phyloP scores from a whole-genome alignment of 2,329 filamentous ascomycete genomes.

The Penicillium hesseltinei region DNA sequence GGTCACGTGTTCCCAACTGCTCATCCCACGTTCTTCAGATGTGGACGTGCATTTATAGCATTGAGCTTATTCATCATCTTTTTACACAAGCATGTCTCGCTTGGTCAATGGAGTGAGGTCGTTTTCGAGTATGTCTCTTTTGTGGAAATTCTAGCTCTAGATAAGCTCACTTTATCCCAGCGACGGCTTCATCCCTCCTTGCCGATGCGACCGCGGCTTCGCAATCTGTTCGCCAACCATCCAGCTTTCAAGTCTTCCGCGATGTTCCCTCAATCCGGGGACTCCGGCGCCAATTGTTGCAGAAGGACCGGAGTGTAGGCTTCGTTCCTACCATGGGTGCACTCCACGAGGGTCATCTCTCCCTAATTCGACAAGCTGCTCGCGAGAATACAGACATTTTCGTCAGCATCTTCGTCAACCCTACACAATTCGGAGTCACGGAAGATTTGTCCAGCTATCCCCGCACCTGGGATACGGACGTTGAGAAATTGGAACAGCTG shows the following conservation, averaged over 20 bases:
- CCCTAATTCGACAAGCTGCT: constrained; percentile 79
- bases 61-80: not conserved
- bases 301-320: constrained; percentile 70
- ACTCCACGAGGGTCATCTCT: constrained; percentile 86
- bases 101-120: constrained; percentile 26
- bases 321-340: constrained; percentile 98
- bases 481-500: constrained; percentile 63
- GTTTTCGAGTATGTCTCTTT: constrained; percentile 29
- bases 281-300: constrained; percentile 65
- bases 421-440: constrained; percentile 85
- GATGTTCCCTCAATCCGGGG: constrained; percentile 68
- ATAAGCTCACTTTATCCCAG: constrained; percentile 18
- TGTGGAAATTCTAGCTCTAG: not conserved
- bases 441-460: constrained; percentile 91
- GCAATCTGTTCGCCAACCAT: constrained; percentile 21
- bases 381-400: constrained; percentile 81
- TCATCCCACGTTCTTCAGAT: constrained; percentile 2
- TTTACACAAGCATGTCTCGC: constrained; percentile 29
- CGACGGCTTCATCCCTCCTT: constrained; percentile 26
- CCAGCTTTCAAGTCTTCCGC: constrained; percentile 62
- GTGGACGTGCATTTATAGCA: not conserved
- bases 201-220: constrained; percentile 21
- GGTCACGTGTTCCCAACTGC: constrained; percentile 20
- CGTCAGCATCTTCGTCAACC: constrained; percentile 93
- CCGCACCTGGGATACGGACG: constrained; percentile 79